A percentile compares a stretch with the other conserved stretches of the same genome.
These are phyloP conservation scores for Psilocybe subaeruginosa DNA, from an alignment of 768 basidiomycete species.

Conservation along the genomic window DNA sequence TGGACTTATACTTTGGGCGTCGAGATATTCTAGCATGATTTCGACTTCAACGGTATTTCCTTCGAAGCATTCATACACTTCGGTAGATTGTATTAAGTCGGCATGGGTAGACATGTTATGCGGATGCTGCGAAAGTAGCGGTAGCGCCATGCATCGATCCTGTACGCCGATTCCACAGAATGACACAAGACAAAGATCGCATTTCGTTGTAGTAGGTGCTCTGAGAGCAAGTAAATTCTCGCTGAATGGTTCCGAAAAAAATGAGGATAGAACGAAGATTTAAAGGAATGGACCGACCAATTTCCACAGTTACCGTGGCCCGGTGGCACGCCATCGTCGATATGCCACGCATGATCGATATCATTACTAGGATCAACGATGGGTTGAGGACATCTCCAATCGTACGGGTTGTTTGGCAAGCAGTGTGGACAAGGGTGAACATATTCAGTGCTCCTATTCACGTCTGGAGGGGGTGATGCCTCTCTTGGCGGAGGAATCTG, in stretches of 20 bases:
- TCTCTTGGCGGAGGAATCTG: constrained; percentile 80
- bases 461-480: constrained; percentile 74
- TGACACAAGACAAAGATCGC: constrained; percentile 80
- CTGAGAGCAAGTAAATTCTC: constrained; percentile 74
- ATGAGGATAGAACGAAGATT: background rate
- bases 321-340: constrained; percentile 78
- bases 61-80: constrained; percentile 82
- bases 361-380: constrained; percentile 73
- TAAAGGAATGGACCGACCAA: constrained; percentile 51
- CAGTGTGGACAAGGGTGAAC: constrained; percentile 85
- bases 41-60: constrained; percentile 82
- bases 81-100: constrained; percentile 78
- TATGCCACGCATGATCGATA: constrained; percentile 72
- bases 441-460: constrained; percentile 65
- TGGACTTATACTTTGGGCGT: constrained; percentile 61
- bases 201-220: constrained; percentile 80
- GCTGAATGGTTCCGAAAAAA: constrained; percentile 35
- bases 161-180: constrained; percentile 85
- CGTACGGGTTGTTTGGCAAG: constrained; percentile 64
- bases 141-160: constrained; percentile 67
- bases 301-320: constrained; percentile 84
- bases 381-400: constrained; percentile 83
- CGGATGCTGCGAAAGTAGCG: constrained; percentile 63
- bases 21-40: constrained; percentile 81
- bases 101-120: constrained; percentile 67